phyloP scores from a whole-genome alignment of 306 rosid species.

The Alnus rubra region DNA sequence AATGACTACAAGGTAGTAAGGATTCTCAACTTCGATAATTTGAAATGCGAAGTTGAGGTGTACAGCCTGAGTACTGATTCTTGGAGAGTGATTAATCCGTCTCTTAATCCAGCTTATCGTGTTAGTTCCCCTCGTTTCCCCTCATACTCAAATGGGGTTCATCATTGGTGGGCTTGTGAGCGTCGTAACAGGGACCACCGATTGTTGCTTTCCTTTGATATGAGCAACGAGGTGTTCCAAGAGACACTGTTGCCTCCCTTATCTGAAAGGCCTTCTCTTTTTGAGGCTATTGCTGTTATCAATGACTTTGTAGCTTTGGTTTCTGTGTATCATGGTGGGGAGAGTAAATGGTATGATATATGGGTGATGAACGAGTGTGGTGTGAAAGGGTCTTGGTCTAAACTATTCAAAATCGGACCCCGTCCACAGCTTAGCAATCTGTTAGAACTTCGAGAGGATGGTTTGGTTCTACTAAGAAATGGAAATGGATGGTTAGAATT shows the following conservation, averaged over 20 bases:
- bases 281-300: background rate
- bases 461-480: background rate
- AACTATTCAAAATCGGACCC: background rate
- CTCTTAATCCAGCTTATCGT: background rate
- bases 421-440: background rate
- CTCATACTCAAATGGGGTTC: background rate
- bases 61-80: constrained; percentile 3
- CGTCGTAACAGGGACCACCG: background rate
- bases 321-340: background rate
- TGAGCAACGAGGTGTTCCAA: constrained; percentile 3
- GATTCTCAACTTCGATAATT: background rate
- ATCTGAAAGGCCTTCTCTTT: background rate
- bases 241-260: background rate
- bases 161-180: background rate
- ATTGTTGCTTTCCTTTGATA: background rate
- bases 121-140: background rate
- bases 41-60: background rate
- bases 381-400: background rate
- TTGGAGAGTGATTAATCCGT: constrained; percentile 1
- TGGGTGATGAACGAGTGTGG: background rate
- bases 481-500: background rate
- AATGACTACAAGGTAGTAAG: background rate
- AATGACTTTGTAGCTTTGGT: constrained; percentile 1
- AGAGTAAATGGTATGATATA: background rate
- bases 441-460: background rate